These are phyloP conservation scores for Geosiphon pyriformis DNA, from an alignment of 192 early-diverging fungal species.

Conservation along the genomic window DNA sequence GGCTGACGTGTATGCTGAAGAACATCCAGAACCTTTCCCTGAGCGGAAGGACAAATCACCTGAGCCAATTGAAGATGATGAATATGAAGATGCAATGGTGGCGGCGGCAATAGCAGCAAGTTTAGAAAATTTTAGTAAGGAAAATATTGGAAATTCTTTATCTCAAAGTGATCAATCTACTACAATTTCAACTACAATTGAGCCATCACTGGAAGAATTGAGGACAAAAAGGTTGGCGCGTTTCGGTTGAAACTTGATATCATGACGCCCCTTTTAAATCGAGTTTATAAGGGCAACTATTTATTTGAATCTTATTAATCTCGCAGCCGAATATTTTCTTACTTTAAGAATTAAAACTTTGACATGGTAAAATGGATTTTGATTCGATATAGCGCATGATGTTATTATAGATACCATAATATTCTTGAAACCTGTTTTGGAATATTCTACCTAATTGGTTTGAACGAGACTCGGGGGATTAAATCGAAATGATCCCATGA, in stretches of 20 bases:
- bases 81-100: conserved; percentile 5
- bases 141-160: background rate
- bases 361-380: too few species aligned
- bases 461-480: too few species aligned
- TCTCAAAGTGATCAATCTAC: background rate
- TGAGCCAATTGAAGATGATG: background rate
- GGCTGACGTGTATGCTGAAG: conserved; percentile 14
- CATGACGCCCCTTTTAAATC: too few species aligned
- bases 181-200: background rate
- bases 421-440: too few species aligned
- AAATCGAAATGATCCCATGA: too few species aligned
- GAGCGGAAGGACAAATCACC: background rate
- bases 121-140: conserved; percentile 12
- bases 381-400: too few species aligned
- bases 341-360: too few species aligned
- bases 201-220: background rate
- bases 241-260: background rate
- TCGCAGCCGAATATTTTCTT: too few species aligned
- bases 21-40: conserved; percentile 3
- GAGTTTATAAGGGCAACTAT: too few species aligned
- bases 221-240: conserved; percentile 10
- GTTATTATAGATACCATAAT: too few species aligned
- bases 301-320: too few species aligned
- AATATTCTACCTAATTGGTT: too few species aligned
- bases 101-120: conserved; percentile 19